A percentile compares a stretch with the other conserved stretches of the same genome.
phyloP scores from a whole-genome alignment of 2,329 filamentous ascomycete genomes.

The Hirsutella rhossiliensis region DNA sequence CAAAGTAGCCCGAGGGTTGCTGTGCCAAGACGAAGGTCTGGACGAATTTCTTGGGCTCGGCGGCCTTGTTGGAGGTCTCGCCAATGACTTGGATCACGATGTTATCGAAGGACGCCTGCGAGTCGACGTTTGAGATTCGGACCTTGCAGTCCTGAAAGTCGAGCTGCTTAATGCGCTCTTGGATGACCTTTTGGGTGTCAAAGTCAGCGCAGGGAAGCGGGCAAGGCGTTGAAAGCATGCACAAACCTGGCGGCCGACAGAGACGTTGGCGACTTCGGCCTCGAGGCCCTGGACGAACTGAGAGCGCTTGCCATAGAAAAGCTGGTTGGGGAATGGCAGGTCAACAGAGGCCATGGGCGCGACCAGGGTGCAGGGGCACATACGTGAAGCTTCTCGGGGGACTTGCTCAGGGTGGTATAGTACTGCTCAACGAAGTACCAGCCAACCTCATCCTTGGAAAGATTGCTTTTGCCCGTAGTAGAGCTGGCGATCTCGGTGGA shows the following conservation, averaged over 20 bases:
- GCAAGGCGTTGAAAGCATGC: too few relatives aligned
- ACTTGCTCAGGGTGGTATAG: constrained; percentile 94
- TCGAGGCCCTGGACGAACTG: constrained; percentile 90
- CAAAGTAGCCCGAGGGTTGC: constrained; percentile 95
- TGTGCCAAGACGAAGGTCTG: constrained; percentile 96
- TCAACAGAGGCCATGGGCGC: background rate
- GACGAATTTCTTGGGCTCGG: constrained; percentile 87
- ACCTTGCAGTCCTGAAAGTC: constrained; percentile 98
- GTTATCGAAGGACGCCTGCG: constrained; percentile 81
- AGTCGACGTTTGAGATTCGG: constrained; percentile 94
- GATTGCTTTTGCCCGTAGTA: constrained; percentile 29
- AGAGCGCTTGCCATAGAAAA: constrained; percentile 94
- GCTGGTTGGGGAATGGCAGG: constrained; percentile 25
- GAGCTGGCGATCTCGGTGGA: constrained; percentile 20
- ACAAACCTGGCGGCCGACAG: constrained; percentile 70
- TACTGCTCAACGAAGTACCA: constrained; percentile 99
- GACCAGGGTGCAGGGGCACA: constrained; percentile 14
- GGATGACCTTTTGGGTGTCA: constrained; percentile 56
- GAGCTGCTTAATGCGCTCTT: constrained; percentile 84
- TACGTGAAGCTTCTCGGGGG: constrained; percentile 81
- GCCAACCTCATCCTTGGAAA: constrained; percentile 85
- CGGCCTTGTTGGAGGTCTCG: constrained; percentile 88
- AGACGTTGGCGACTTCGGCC: constrained; percentile 76
- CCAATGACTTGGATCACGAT: constrained; percentile 98
- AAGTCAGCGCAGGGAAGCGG: constrained; percentile 4